phyloP scores from a whole-genome alignment of 2,329 filamentous ascomycete species.

The Knufia petricola region DNA sequence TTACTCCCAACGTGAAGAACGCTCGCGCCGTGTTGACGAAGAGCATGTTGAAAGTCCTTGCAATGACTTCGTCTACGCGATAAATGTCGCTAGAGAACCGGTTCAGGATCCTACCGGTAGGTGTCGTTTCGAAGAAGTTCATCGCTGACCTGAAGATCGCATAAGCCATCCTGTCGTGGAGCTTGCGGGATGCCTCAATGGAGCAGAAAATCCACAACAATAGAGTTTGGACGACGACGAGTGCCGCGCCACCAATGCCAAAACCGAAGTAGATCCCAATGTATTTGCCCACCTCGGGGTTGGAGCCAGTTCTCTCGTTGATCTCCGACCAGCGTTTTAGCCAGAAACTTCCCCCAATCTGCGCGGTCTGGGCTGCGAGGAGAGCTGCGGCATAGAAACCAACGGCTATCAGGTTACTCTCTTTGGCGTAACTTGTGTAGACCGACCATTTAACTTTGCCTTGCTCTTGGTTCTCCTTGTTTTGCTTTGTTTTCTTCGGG shows the following conservation, averaged over 20 bases:
- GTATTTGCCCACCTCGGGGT: conserved; percentile 74
- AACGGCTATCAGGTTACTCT: conserved; percentile 81
- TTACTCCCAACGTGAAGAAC: conserved; percentile 75
- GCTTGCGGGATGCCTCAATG: conserved; percentile 91
- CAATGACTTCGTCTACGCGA: conserved; percentile 79
- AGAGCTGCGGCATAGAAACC: conserved; percentile 67
- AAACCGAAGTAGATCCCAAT: conserved; percentile 94
- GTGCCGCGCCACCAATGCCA: conserved; percentile 71
- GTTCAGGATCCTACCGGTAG: conserved; percentile 91
- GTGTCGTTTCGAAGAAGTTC: conserved; percentile 98
- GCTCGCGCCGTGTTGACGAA: conserved; percentile 68
- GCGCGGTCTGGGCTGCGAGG: conserved; percentile 68
- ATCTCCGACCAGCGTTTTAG: conserved; percentile 83
- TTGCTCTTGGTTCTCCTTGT: conserved; percentile 81
- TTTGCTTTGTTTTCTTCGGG: conserved; percentile 65
- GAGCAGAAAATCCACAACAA: conserved; percentile 99
- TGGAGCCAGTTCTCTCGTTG: conserved; percentile 59
- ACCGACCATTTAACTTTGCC: conserved; percentile 98
- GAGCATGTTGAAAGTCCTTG: conserved; percentile 95
- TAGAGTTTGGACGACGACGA: conserved; percentile 76
- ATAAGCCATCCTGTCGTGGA: conserved; percentile 94
- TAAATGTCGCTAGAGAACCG: conserved; percentile 67
- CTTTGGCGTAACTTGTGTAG: conserved; percentile 88
- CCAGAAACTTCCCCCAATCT: conserved; percentile 82
- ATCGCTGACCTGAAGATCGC: conserved; percentile 96